Conservation (phyloP, 129 eudicot genomes). For the Lonicera japonica region DNA sequence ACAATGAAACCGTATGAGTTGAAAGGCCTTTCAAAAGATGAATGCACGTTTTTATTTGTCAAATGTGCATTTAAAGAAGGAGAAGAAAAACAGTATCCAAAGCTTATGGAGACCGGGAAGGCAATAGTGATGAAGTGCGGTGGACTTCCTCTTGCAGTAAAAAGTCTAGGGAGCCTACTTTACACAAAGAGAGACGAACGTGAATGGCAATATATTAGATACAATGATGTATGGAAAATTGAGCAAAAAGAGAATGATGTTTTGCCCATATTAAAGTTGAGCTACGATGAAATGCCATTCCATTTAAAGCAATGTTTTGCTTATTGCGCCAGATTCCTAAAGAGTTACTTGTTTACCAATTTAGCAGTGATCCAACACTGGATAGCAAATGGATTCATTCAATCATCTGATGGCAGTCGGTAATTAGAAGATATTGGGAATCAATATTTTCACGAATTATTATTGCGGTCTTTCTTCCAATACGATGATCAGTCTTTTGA, state of each 20-base stretch:
- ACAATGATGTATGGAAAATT: too few relatives aligned
- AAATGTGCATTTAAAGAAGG: too few relatives aligned
- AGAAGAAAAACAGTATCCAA: too few relatives aligned
- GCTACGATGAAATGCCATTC: too few relatives aligned
- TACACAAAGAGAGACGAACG: constrained; percentile 14
- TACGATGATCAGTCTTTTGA: constrained; percentile 10
- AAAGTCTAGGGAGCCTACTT: constrained; percentile 25
- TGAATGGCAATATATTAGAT: constrained; percentile 17
- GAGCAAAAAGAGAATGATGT: too few relatives aligned
- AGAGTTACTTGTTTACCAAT: constrained; percentile 18
- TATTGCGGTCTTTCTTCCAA: constrained; percentile 32
- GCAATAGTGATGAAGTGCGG: constrained; percentile 25
- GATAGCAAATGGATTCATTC: constrained; percentile 33
- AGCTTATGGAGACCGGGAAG: constrained; percentile 25
- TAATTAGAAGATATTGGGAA: constrained; percentile 19
- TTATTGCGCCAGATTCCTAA: too few relatives aligned
- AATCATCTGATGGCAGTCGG: neutral
- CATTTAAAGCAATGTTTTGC: too few relatives aligned
- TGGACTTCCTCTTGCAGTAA: constrained; percentile 31
- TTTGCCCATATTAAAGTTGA: too few relatives aligned
- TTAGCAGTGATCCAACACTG: constrained; percentile 18
- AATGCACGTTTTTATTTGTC: too few relatives aligned
- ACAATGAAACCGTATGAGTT: too few relatives aligned
- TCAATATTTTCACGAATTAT: too few relatives aligned
- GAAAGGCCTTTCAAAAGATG: too few relatives aligned